Evolutionary conservation across 805 yeast species (phyloP).

Genomic region (Sungouiozyma intestinalis): DNA sequence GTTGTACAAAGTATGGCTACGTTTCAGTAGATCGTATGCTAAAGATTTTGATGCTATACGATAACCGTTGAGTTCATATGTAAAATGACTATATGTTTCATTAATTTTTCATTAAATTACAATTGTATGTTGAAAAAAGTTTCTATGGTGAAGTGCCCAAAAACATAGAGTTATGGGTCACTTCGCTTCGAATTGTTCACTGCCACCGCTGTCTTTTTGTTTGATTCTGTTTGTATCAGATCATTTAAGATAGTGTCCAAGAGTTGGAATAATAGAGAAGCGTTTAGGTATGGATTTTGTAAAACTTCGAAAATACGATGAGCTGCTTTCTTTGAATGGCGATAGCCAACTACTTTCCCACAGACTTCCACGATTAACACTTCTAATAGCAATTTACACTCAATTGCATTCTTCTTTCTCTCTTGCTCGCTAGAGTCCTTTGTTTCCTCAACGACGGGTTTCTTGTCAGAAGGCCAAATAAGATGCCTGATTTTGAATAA

Average conservation of each 20-base stretch:
- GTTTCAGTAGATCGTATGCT: too few species aligned
- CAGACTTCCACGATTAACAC: conserved; percentile 52
- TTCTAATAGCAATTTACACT: conserved; percentile 47
- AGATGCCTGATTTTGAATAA: conserved; percentile 24
- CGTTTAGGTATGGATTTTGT: conserved; percentile 64
- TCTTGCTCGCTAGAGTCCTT: conserved; percentile 33
- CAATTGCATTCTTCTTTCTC: conserved; percentile 42
- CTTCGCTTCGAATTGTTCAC: too few species aligned
- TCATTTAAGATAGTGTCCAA: conserved; percentile 48
- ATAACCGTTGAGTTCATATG: not conserved
- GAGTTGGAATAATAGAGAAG: conserved; percentile 48
- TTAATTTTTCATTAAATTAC: not conserved
- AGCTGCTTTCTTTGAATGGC: conserved; percentile 56
- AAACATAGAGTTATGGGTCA: too few species aligned
- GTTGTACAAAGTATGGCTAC: too few species aligned
- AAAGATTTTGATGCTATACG: too few species aligned
- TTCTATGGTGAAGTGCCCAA: not conserved
- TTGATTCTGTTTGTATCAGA: not conserved
- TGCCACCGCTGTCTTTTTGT: too few species aligned
- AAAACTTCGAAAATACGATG: conserved; percentile 49
- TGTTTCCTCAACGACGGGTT: conserved; percentile 24
- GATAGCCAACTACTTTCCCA: conserved; percentile 62
- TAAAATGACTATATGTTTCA: not conserved
- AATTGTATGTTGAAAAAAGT: too few species aligned
- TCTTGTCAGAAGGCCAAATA: conserved; percentile 47